These are phyloP conservation scores for Blastomyces emzantsi DNA, from an alignment of 2,329 filamentous ascomycete species.

Conservation along the genomic window DNA sequence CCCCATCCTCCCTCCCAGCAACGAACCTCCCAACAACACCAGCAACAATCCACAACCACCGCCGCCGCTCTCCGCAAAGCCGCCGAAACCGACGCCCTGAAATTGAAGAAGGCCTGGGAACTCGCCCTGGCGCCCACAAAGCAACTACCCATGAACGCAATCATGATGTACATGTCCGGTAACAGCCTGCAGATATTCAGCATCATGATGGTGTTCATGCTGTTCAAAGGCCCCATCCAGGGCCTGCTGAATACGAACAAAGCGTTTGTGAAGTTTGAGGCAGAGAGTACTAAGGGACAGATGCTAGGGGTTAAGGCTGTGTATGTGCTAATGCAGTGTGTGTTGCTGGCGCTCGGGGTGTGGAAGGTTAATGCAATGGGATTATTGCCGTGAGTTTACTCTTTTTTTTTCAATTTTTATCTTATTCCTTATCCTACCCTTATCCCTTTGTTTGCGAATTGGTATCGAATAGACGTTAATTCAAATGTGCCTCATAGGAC, in stretches of 20 bases:
- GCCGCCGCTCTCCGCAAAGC: conserved; percentile 49
- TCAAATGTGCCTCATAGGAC: conserved; percentile 44
- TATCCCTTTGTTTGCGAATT: neutral
- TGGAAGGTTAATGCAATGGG: conserved; percentile 99
- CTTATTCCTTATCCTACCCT: conserved; percentile 1
- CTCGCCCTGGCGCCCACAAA: conserved; percentile 89
- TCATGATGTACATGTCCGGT: conserved; percentile 99
- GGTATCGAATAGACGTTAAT: conserved; percentile 19
- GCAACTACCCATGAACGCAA: conserved; percentile 91
- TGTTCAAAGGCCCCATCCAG: conserved; percentile 91
- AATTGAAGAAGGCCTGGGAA: conserved; percentile 99
- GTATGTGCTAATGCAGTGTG: conserved; percentile 77
- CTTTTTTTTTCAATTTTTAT: neutral
- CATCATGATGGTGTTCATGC: conserved; percentile 99
- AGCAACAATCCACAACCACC: conserved; percentile 46
- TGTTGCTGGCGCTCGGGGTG: conserved; percentile 74
- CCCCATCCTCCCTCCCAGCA: neutral
- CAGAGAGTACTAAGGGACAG: conserved; percentile 62
- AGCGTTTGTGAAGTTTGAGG: conserved; percentile 87
- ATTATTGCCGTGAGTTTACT: conserved; percentile 64
- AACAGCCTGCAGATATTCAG: conserved; percentile 98
- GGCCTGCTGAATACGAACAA: conserved; percentile 74
- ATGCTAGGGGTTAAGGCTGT: conserved; percentile 77
- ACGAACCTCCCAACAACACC: conserved; percentile 20
- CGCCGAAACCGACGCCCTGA: conserved; percentile 88